phyloP scores from a whole-genome alignment of 441 rosid species.

The Syzygium syzygioides region DNA sequence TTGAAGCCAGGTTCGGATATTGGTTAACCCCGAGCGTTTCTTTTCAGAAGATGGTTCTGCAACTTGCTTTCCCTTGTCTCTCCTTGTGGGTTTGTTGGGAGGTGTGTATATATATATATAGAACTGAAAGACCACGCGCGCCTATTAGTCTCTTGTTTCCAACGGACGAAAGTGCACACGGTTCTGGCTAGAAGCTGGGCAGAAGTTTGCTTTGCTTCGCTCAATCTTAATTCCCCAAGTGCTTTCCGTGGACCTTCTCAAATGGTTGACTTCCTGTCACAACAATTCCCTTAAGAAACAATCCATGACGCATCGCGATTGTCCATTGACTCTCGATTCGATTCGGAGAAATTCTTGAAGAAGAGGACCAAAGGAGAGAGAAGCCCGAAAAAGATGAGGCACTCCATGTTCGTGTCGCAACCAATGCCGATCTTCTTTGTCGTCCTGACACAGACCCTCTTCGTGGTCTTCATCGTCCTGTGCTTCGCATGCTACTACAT shows the following conservation, averaged over 20 bases:
- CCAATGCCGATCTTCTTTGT: background rate
- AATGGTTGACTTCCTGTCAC: background rate
- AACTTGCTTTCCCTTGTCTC: no score
- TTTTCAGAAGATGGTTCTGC: no score
- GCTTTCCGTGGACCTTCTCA: background rate
- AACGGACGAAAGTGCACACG: background rate
- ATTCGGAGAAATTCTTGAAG: background rate
- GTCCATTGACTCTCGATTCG: background rate
- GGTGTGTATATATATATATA: no score
- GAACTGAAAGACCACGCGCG: background rate
- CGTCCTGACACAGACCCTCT: no score
- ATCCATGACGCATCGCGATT: background rate
- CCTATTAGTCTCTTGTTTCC: background rate
- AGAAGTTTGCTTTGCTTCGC: background rate
- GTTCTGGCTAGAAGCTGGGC: background rate
- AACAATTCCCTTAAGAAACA: background rate
- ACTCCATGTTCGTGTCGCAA: background rate
- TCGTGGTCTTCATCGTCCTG: background rate
- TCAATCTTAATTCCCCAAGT: background rate
- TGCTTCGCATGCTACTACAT: background rate
- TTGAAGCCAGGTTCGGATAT: no score
- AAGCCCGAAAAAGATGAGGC: background rate
- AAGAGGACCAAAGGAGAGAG: background rate
- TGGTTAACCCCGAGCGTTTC: no score
- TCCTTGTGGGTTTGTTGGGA: no score